Evolutionary conservation across 495 filamentous ascomycete species (phyloP).

Genomic region (Penicillium lagena): DNA sequence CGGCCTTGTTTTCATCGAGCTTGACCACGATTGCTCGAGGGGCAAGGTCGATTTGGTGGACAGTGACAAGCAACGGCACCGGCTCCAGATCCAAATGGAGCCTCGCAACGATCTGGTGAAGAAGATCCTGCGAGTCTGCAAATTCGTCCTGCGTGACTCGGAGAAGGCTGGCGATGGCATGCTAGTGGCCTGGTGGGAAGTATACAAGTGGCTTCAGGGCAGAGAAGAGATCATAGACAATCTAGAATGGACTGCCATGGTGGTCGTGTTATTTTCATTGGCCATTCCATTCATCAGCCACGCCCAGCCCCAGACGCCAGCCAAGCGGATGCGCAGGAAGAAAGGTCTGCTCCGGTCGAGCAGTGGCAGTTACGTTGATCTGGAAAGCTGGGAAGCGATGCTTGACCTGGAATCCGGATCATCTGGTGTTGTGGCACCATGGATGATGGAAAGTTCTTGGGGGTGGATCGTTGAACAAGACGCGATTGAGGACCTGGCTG

Average conservation of each 20-base stretch:
- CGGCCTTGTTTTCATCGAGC: slow-evolving; percentile 29
- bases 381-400: slow-evolving; percentile 60
- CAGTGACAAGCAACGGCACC: slow-evolving; percentile 52
- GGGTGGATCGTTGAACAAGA: slow-evolving; percentile 63
- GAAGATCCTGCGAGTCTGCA: slow-evolving; percentile 53
- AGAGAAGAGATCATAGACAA: slow-evolving; percentile 46
- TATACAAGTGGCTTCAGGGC: slow-evolving; percentile 58
- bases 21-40: slow-evolving; percentile 38
- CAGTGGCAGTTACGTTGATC: slow-evolving; percentile 48
- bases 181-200: slow-evolving; percentile 68
- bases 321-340: slow-evolving; percentile 39
- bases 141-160: slow-evolving; percentile 52
- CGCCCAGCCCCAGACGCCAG: slow-evolving; percentile 24
- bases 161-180: slow-evolving; percentile 57
- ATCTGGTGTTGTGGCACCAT: slow-evolving; percentile 49
- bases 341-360: slow-evolving; percentile 52
- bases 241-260: slow-evolving; percentile 72
- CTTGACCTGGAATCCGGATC: slow-evolving; percentile 50
- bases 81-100: slow-evolving; percentile 59
- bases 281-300: slow-evolving; percentile 44
- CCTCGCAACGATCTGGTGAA: slow-evolving; percentile 55
- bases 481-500: slow-evolving; percentile 31
- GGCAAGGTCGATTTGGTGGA: slow-evolving; percentile 63
- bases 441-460: slow-evolving; percentile 66
- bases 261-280: slow-evolving; percentile 63